A percentile compares a stretch with the other conserved stretches of the same genome.
phyloP scores from a whole-genome alignment of 371 early-diverging fungal genomes.

The Lichtheimia ornata region DNA sequence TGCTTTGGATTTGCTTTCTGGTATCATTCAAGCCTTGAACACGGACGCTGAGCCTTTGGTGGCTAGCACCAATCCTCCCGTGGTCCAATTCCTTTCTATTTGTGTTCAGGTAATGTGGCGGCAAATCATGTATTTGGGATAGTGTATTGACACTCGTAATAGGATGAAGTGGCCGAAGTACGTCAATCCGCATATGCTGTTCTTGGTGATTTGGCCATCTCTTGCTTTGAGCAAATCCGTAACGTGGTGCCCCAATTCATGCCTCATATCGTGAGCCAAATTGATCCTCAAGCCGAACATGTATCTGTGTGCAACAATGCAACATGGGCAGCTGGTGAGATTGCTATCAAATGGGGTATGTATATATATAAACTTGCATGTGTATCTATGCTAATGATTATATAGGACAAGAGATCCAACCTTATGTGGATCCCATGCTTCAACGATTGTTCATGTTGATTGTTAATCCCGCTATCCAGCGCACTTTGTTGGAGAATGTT shows the following conservation, averaged over 20 bases:
- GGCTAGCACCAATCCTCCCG: conserved; percentile 66
- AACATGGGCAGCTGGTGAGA: conserved; percentile 93
- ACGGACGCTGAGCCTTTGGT: conserved; percentile 74
- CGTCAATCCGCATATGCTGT: conserved; percentile 91
- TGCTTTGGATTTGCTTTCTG: conserved; percentile 90
- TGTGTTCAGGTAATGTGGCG: conserved; percentile 70
- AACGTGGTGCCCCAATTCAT: conserved; percentile 76
- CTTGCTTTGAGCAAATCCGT: conserved; percentile 72
- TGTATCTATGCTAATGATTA: neutral
- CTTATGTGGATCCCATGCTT: conserved; percentile 76
- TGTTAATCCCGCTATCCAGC: conserved; percentile 61
- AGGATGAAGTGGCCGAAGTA: conserved; percentile 83
- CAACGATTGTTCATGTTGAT: conserved; percentile 82
- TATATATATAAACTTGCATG: neutral
- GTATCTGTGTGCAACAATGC: conserved; percentile 90
- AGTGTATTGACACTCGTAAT: conserved; percentile 63
- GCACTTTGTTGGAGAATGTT: conserved; percentile 87
- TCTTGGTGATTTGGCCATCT: conserved; percentile 90
- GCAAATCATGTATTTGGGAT: neutral
- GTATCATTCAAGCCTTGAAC: conserved; percentile 89
- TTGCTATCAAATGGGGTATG: conserved; percentile 74
- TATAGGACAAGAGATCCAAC: conserved; percentile 61
- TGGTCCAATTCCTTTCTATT: conserved; percentile 74
- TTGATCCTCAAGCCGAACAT: conserved; percentile 62
- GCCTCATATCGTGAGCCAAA: conserved; percentile 70